These are phyloP conservation scores for Fomitopsis pulvina DNA, from an alignment of 768 basidiomycete genomes.

Conservation along the genomic window DNA sequence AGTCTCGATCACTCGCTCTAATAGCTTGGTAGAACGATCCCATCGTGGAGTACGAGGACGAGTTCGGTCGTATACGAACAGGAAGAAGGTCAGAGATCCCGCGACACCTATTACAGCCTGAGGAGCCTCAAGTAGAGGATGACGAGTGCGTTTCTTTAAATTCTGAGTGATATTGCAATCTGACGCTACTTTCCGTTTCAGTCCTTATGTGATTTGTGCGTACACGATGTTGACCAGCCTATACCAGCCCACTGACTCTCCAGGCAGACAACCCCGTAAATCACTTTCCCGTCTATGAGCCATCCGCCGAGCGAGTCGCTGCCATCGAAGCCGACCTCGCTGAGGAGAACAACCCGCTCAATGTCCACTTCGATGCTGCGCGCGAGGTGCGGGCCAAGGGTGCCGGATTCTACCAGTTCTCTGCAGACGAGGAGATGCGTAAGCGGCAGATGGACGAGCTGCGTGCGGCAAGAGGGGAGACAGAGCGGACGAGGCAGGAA, in stretches of 20 bases:
- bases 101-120: conserved; percentile 46
- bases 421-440: conserved; percentile 75
- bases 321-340: conserved; percentile 65
- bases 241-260: conserved; percentile 6
- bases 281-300: conserved; percentile 86
- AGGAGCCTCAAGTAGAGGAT: conserved; percentile 49
- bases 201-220: conserved; percentile 22
- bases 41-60: conserved; percentile 80
- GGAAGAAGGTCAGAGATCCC: conserved; percentile 73
- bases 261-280: conserved; percentile 68
- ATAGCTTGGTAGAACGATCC: conserved; percentile 54
- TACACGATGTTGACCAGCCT: not conserved
- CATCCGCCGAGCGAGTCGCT: conserved; percentile 71
- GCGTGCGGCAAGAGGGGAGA: conserved; percentile 59
- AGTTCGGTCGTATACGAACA: conserved; percentile 74
- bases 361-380: conserved; percentile 75
- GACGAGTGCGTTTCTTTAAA: conserved; percentile 38
- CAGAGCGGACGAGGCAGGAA: conserved; percentile 54
- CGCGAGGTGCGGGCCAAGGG: conserved; percentile 83
- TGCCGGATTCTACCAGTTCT: conserved; percentile 91
- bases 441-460: conserved; percentile 80
- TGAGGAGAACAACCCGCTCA: conserved; percentile 66
- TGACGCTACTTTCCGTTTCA: conserved; percentile 4
- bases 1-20: not conserved
- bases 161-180: conserved; percentile 18